Evolutionary conservation across 2,329 filamentous ascomycete species (phyloP).

Genomic region (Elsinoe arachidis): DNA sequence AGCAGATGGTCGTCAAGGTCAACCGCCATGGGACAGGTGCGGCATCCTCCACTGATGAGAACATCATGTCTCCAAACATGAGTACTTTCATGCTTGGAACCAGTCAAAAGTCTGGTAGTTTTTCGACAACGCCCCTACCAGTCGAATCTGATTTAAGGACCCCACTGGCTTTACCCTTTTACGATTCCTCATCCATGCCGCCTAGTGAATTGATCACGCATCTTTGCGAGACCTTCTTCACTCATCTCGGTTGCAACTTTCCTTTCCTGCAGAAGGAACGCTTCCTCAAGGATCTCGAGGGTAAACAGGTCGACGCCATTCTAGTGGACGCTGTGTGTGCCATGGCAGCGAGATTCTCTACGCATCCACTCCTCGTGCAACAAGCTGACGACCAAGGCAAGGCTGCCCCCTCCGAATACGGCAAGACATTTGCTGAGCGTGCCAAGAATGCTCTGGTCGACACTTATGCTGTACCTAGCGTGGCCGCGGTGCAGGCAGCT

Average conservation of each 20-base stretch:
- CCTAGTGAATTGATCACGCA: slow-evolving; percentile 68
- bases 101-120: slow-evolving; percentile 16
- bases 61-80: slow-evolving; percentile 23
- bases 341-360: slow-evolving; percentile 70
- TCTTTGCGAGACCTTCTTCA: slow-evolving; percentile 72
- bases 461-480: slow-evolving; percentile 71
- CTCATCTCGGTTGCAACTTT: slow-evolving; percentile 75
- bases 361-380: slow-evolving; percentile 44
- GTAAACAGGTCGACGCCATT: slow-evolving; percentile 75
- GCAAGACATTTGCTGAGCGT: slow-evolving; percentile 68
- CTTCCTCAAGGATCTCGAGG: slow-evolving; percentile 66
- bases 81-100: slow-evolving; percentile 8
- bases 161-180: slow-evolving; percentile 51
- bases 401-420: slow-evolving; percentile 53
- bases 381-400: slow-evolving; percentile 43
- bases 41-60: slow-evolving; percentile 45
- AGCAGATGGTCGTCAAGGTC: slow-evolving; percentile 80
- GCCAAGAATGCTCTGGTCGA: slow-evolving; percentile 78
- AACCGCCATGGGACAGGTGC: slow-evolving; percentile 55
- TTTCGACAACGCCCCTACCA: slow-evolving; percentile 21
- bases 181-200: slow-evolving; percentile 64
- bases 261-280: slow-evolving; percentile 67
- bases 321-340: slow-evolving; percentile 81
- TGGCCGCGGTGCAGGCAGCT: slow-evolving; percentile 76
- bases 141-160: slow-evolving; percentile 34